Base-by-base conservation (phyloP, 768 basidiomycete species). In the Amanita rubescens region DNA sequence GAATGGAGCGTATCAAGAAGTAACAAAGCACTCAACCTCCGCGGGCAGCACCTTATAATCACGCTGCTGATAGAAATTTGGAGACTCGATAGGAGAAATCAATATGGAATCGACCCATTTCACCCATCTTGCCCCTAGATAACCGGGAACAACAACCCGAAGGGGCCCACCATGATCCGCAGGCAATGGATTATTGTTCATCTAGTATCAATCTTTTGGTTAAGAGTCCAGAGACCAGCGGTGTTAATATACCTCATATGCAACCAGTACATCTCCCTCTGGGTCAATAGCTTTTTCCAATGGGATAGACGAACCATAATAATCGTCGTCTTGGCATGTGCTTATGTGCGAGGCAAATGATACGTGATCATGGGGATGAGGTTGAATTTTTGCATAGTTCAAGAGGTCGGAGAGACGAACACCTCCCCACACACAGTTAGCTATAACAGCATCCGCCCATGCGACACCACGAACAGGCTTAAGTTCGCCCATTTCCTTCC, bases 101-200 rank as follows among this genome's bases (percentile, higher is more conserved):
- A 72, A 67, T 59, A 87, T 80, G 0, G 71, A 78, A 59, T 85
- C 81, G 0, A 85, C 70, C 85, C 86, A 88, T 70, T 88, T 87
- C 7, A 86, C 84, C 82, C 84, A 85, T 10, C 85, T 78, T 27
- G 82, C 85, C 5, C 85, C 85, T 14, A 79, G 71, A 59, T 75
- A 78, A 3, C 86, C 85, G 0, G 86, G 86, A 1, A 81, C 81
- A 37, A 87, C 77, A 7, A 84, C 65, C n/a, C 85, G 80, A 22
- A 88, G 59, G 3, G 85, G 85, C 5, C 75, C 83, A 1, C 85
- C 85, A 44, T 82, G 84, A 51, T 81, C 79, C 1, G 83, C 68
- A 12, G 75, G 72, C 15, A 87, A 67, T 0, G 75, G 69, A 54
- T 79, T 75, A 27, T 71, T 77, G 53, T 87, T 87, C 84, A 87